Conservation (phyloP, 306 rosid genomes). For the Purshia tridentata region DNA sequence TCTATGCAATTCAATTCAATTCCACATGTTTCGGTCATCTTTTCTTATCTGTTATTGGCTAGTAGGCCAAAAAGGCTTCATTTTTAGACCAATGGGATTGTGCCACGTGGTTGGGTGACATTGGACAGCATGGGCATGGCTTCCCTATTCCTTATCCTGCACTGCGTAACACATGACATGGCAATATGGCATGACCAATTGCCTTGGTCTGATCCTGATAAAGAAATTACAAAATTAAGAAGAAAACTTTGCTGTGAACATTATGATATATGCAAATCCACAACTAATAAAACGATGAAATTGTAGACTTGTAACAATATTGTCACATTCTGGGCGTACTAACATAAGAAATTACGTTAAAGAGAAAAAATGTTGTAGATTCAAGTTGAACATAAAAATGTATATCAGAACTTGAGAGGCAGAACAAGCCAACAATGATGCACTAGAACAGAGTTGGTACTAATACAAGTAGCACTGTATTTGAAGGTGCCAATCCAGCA, state of each 20-base stretch:
- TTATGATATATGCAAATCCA: not conserved
- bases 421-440: too few species aligned
- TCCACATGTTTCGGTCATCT: not conserved
- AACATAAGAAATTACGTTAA: too few species aligned
- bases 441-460: not conserved
- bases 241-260: not conserved
- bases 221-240: not conserved
- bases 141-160: conserved; percentile 19
- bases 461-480: conserved; percentile 8
- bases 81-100: not conserved
- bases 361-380: too few species aligned
- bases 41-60: conserved; percentile 12
- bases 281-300: too few species aligned
- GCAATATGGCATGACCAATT: not conserved
- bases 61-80: not conserved
- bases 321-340: too few species aligned
- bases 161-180: not conserved
- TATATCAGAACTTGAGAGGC: too few species aligned
- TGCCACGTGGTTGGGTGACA: conserved; percentile 36
- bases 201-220: not conserved
- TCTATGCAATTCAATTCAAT: not conserved
- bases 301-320: too few species aligned
- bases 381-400: not conserved
- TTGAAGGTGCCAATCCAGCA: conserved; percentile 78
- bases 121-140: not conserved